Evolutionary conservation across 768 basidiomycete genomes (phyloP), one percentile per base, ranked within the genome.

Genomic region (Austroboletus festivus): DNA sequence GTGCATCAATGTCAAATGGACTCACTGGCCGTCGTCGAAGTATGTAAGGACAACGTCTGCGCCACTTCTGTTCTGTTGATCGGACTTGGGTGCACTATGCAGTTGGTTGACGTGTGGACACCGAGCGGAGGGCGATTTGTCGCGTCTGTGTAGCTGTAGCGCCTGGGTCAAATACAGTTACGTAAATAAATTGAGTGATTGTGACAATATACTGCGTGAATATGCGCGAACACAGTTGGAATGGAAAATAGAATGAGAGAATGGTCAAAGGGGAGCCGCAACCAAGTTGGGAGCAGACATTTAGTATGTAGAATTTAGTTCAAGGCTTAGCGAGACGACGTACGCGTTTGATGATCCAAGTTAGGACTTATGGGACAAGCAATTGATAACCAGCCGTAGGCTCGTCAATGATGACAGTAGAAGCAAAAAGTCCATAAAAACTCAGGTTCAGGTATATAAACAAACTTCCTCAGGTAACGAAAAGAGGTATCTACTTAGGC

Each of bases 11-110:
- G 28, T 11, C 12, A 2, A 20, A 26, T 6, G 42, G 11, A 52
- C 64, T 53, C 28, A 68, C 64, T 11, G 38, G 46, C 64, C 64
- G 31, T 62, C 62, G 1, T 5, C 3, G 21, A 67, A 66, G 37
- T 58, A 68, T 50, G 64, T 68, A 23, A 68, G 60, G 23, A 21
- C 18, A 26, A 15, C 54, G 24, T 52, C 54, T 40, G 35, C 19
- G 20, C 52, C 52, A 45, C 64, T 56, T 52, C 56, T 65, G 20
- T 54, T 19, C 34, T 42, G 46, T 28, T 42, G 24, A 34, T 46
- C 37, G 18, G 50, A 38, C 4, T 16, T 22, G 34, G n/a, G n/a
- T n/a, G n/a, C n/a, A n/a, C 38, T 39, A 42, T 44, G 34, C 13
- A 42, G 30, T 12, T 28, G 40, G 12, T 34, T 20, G 26, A 16